Evolutionary conservation across 2,329 filamentous ascomycete species (phyloP).

Genomic region (Colletotrichum orchidophilum): DNA sequence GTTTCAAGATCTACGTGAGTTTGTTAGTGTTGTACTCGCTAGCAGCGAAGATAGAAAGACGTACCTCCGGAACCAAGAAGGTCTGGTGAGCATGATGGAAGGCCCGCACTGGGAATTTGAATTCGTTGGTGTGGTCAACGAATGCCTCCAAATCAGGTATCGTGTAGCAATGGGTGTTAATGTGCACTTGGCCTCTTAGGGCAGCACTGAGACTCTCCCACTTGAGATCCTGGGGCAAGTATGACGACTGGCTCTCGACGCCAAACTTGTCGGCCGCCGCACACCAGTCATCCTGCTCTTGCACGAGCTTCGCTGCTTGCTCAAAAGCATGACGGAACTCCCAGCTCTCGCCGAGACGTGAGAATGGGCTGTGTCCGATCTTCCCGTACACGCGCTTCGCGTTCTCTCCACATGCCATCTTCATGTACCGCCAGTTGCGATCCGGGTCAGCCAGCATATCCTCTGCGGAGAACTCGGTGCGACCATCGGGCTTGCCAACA

Average conservation of each 20-base stretch:
- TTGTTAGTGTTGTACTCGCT: neutral
- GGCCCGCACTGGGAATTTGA: constrained; percentile 71
- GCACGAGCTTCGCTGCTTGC: constrained; percentile 64
- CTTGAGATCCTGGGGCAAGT: constrained; percentile 69
- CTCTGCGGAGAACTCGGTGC: constrained; percentile 68
- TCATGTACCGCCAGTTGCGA: constrained; percentile 74
- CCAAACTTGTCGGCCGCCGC: constrained; percentile 61
- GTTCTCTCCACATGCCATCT: constrained; percentile 81
- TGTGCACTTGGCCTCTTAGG: constrained; percentile 72
- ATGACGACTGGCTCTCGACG: constrained; percentile 59
- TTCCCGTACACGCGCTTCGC: constrained; percentile 70
- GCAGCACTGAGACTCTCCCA: constrained; percentile 73
- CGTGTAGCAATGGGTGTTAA: constrained; percentile 79
- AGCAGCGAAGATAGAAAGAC: constrained; percentile 9
- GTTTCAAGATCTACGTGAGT: constrained; percentile 58
- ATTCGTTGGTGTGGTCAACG: constrained; percentile 77
- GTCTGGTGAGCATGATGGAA: constrained; percentile 78
- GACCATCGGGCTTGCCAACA: constrained; percentile 66
- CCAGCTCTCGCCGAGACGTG: constrained; percentile 74
- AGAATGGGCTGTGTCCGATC: constrained; percentile 64
- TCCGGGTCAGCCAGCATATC: constrained; percentile 75
- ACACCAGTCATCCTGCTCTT: constrained; percentile 76
- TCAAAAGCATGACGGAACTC: constrained; percentile 75
- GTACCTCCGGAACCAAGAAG: constrained; percentile 70
- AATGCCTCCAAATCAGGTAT: constrained; percentile 75